Evolutionary conservation across 805 yeast genomes (phyloP).

Genomic region (Alloascoidea africana): DNA sequence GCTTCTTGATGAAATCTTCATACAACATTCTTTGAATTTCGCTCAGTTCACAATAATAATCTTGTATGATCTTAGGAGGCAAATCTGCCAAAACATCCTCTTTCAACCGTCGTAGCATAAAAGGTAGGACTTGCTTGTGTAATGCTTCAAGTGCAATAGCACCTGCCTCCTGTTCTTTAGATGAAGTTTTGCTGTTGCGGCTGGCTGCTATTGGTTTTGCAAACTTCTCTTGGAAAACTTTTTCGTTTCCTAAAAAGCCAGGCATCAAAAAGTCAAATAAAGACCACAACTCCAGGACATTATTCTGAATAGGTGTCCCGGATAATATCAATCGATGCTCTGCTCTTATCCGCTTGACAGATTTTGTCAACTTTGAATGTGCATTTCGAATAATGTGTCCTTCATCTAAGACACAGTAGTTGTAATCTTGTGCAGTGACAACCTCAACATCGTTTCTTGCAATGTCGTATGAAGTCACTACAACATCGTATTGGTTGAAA

Average conservation of each 20-base stretch:
- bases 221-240: slow-evolving; percentile 83
- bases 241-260: slow-evolving; percentile 92
- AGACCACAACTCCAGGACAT: slow-evolving; percentile 94
- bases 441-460: slow-evolving; percentile 78
- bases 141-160: slow-evolving; percentile 90
- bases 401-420: slow-evolving; percentile 92
- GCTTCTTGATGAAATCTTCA: slow-evolving; percentile 79
- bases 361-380: slow-evolving; percentile 70
- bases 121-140: slow-evolving; percentile 93
- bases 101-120: slow-evolving; percentile 87
- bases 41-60: slow-evolving; percentile 91
- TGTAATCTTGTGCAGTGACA: slow-evolving; percentile 49
- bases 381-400: slow-evolving; percentile 96
- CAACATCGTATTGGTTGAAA: slow-evolving; percentile 54
- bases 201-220: slow-evolving; percentile 97
- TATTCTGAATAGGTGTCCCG: slow-evolving; percentile 97
- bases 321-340: slow-evolving; percentile 84
- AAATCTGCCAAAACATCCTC: slow-evolving; percentile 92
- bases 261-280: slow-evolving; percentile 97
- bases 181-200: slow-evolving; percentile 65
- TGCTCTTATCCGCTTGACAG: slow-evolving; percentile 71
- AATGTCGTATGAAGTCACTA: slow-evolving; percentile 92
- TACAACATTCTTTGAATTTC: slow-evolving; percentile 80
- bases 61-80: slow-evolving; percentile 97
- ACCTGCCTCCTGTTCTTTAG: slow-evolving; percentile 94